Conservation (phyloP, 1,284 basidiomycete species). For the Apiotrichum sp. region DNA sequence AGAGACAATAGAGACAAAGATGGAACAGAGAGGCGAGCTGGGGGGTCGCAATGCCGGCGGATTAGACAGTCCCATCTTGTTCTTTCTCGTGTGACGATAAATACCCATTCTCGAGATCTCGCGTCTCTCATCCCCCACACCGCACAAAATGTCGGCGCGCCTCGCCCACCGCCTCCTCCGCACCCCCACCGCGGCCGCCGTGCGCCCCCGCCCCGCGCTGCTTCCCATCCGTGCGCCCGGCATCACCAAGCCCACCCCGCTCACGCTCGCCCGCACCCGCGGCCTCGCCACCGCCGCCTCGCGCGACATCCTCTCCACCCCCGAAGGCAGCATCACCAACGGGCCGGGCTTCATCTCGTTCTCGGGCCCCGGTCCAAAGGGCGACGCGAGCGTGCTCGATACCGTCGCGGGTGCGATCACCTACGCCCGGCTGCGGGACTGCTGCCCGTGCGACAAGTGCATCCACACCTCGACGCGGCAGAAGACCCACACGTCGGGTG, state of each 20-base stretch:
- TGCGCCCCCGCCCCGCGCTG: no score
- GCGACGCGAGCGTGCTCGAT: background rate
- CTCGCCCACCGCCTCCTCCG: no score
- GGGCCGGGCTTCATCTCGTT: conserved; percentile 12
- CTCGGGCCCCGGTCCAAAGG: conserved; percentile 6
- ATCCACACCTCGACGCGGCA: conserved; percentile 69
- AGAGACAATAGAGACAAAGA: no score
- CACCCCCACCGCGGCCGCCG: no score
- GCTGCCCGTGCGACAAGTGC: conserved; percentile 55
- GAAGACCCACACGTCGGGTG: conserved; percentile 58
- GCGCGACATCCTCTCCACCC: background rate
- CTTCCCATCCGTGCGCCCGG: no score
- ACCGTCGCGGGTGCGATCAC: conserved; percentile 9
- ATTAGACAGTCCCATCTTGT: no score
- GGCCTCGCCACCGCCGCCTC: background rate
- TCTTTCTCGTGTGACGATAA: no score
- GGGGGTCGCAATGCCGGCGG: no score
- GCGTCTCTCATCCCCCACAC: no score
- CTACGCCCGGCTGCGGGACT: conserved; percentile 54
- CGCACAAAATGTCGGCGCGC: no score
- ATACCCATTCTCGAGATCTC: no score
- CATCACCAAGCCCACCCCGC: background rate
- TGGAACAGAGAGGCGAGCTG: no score
- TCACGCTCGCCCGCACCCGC: background rate
- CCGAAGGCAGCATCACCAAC: conserved; percentile 6